A percentile compares a stretch with the other conserved stretches of the same genome.
These are phyloP conservation scores for Phylloporus sp. DNA, from an alignment of 768 basidiomycete species.

Conservation along the genomic window DNA sequence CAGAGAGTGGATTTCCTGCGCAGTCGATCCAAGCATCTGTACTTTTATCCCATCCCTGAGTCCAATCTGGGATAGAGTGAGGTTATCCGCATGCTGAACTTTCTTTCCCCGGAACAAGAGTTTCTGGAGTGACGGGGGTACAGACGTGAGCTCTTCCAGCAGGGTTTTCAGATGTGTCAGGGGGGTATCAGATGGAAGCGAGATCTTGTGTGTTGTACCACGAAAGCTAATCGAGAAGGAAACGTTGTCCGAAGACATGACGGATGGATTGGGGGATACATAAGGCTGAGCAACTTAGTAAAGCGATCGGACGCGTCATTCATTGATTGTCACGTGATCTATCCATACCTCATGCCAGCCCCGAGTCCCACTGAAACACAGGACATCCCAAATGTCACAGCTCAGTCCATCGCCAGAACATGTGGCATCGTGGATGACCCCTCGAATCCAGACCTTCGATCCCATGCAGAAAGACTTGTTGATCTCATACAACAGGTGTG, in stretches of 20 bases:
- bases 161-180: conserved; percentile 46
- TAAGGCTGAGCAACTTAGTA: conserved; percentile 19
- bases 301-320: conserved; percentile 3
- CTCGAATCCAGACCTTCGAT: neutral
- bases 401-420: conserved; percentile 10
- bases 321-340: too few relatives aligned
- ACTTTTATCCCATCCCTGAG: conserved; percentile 61
- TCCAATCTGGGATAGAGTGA: conserved; percentile 43
- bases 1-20: conserved; percentile 50
- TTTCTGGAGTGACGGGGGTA: conserved; percentile 65
- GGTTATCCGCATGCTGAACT: conserved; percentile 25
- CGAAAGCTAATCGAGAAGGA: conserved; percentile 39
- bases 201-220: conserved; percentile 44
- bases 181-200: conserved; percentile 45
- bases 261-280: neutral
- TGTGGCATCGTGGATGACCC: conserved; percentile 13
- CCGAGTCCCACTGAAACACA: neutral
- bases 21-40: conserved; percentile 66
- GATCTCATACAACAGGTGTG: conserved; percentile 11
- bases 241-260: conserved; percentile 16
- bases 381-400: conserved; percentile 8
- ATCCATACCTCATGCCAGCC: neutral
- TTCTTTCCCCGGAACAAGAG: conserved; percentile 69
- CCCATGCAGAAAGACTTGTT: conserved; percentile 2
- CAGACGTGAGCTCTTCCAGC: conserved; percentile 59